These are phyloP conservation scores for Geranium brycei DNA, from an alignment of 345 rosid species.

Conservation along the genomic window DNA sequence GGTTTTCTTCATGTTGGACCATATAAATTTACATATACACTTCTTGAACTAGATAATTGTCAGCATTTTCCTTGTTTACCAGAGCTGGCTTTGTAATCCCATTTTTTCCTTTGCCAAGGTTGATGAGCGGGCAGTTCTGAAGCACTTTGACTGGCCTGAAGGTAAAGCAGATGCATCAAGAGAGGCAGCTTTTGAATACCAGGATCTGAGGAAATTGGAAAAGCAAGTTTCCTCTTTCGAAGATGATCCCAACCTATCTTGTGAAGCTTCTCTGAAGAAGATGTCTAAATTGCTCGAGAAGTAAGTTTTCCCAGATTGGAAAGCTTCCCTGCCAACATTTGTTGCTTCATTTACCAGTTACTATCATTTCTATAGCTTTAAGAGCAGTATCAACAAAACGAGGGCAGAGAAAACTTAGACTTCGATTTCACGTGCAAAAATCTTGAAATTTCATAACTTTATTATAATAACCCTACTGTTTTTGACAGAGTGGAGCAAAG, in stretches of 20 bases:
- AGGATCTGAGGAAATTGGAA: constrained; percentile 81
- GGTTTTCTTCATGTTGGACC: no score
- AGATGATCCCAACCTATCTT: constrained; percentile 72
- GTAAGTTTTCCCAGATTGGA: constrained; percentile 27
- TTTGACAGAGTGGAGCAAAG: constrained; percentile 72
- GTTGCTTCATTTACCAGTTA: no score
- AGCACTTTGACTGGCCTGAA: constrained; percentile 99
- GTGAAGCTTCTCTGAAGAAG: constrained; percentile 83
- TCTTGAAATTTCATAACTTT: no score
- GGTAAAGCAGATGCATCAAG: constrained; percentile 92
- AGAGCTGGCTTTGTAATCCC: not conserved
- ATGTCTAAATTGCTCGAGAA: constrained; percentile 92
- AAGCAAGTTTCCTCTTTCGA: constrained; percentile 63
- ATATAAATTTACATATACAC: no score
- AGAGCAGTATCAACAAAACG: no score
- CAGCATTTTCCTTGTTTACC: no score
- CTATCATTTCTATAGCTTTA: no score
- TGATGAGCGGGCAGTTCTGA: constrained; percentile 94
- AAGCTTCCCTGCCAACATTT: no score
- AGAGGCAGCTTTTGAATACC: constrained; percentile 95
- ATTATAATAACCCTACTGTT: not conserved
- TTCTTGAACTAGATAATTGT: no score
- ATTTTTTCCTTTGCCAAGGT: constrained; percentile 34
- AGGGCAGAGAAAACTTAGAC: no score
- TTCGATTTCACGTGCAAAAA: no score